These are phyloP conservation scores for Ustilago nuda DNA, from an alignment of 1,284 basidiomycete genomes.

Conservation along the genomic window DNA sequence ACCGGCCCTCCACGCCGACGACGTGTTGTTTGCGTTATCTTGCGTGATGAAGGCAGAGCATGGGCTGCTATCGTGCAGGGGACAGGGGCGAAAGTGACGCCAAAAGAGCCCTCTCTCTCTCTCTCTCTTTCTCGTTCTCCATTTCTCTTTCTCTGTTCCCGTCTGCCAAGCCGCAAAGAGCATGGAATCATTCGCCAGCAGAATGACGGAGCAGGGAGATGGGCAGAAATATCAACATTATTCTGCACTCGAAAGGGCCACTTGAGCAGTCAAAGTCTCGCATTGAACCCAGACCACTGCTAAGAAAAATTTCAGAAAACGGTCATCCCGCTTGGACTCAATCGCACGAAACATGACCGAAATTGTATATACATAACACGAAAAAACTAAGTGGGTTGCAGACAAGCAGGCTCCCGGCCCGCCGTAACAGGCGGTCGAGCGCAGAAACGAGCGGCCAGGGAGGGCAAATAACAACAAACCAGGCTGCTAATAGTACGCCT, in stretches of 20 bases:
- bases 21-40: not conserved
- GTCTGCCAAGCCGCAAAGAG: not conserved
- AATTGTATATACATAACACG: too few relatives aligned
- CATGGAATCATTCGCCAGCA: slow-evolving; percentile 1
- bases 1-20: not conserved
- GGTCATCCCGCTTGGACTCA: not conserved
- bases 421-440: too few relatives aligned
- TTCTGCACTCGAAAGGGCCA: not conserved
- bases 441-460: too few relatives aligned
- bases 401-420: too few relatives aligned
- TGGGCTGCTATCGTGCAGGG: slow-evolving; percentile 3
- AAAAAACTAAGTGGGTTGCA: too few relatives aligned
- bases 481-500: too few relatives aligned
- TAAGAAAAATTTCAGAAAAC: not conserved
- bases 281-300: not conserved
- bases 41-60: slow-evolving; percentile 7
- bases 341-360: too few relatives aligned
- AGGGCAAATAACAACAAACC: too few relatives aligned
- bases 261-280: not conserved
- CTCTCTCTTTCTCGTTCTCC: not conserved
- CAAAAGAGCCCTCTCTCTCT: not conserved
- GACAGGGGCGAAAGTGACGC: not conserved
- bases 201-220: slow-evolving; percentile 6
- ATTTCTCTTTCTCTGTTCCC: not conserved
- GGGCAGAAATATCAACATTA: not conserved